Evolutionary conservation across 2,329 filamentous ascomycete species (phyloP), one percentile per base, ranked within the genome.

Genomic region (Ploettnerulaceae sp.): DNA sequence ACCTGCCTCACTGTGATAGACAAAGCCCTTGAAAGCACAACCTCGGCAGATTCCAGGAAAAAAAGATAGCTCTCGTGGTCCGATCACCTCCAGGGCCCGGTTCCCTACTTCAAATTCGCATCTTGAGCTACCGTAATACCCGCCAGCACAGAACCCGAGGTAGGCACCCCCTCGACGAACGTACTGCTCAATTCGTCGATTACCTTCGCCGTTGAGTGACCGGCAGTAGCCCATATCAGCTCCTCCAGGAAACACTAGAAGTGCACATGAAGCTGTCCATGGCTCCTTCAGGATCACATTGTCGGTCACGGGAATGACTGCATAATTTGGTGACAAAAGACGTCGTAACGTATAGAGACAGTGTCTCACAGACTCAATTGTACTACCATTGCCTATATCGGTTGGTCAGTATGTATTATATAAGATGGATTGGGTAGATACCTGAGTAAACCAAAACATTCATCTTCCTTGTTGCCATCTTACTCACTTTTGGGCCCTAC

Each of bases 81-180:
- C 93, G 21, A 95, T 71, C 3, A 98, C 91, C 62, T 95, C 88
- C 69, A 97, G 76, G 1, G 77, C 75, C 55, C 76, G 77, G 61
- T 93, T 81, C 2, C 89, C 89, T 9, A 93, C 82, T 68, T 97
- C 91, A 54, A 97, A 98, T 65, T 98, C 93, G 63, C 91, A 96
- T 53, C 74, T 76, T 29, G 75, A 72, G 55, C 76, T 82, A 17
- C 85, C 93, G 60, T 95, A 98, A 68, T 98, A 98, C 8, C 86
- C 93, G 4, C 93, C 93, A 2, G 93, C 93, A 64, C 93, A 98
- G 59, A 98, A 83, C 0, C 93, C 93, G 2, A 98, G 75, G 62
- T 93, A 98, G 0, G 78, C 73, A 12, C 93, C 93, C 21, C 93
- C 93, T 22, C 79, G 76, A 49, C 89, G 85, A 39, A 98, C 88